These are phyloP conservation scores for Aspergillus mulundensis DNA, from an alignment of 495 filamentous ascomycete genomes.

Conservation along the genomic window DNA sequence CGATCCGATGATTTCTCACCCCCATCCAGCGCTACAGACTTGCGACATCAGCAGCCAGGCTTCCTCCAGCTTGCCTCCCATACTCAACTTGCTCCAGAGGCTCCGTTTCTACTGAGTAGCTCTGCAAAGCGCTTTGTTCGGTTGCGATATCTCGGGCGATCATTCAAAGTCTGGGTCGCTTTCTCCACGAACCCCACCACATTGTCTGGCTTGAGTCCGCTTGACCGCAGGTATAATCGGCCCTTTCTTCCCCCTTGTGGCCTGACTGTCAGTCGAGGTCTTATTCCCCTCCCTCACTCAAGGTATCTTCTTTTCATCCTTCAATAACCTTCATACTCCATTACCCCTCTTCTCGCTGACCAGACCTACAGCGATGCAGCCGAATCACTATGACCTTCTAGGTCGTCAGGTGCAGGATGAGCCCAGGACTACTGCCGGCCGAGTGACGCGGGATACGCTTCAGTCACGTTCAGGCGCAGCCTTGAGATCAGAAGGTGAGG, in stretches of 20 bases:
- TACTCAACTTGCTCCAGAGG: background rate
- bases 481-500: conserved; percentile 48
- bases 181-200: conserved; percentile 16
- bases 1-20: conserved; percentile 9
- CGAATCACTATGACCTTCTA: conserved; percentile 42
- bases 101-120: background rate
- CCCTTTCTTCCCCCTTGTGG: conserved; percentile 2
- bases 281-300: background rate
- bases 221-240: background rate
- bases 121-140: background rate
- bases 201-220: conserved; percentile 8
- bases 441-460: conserved; percentile 38
- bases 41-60: background rate
- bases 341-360: conserved; percentile 8
- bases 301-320: conserved; percentile 26
- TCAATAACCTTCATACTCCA: background rate
- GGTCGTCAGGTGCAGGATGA: conserved; percentile 45
- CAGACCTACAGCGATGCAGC: conserved; percentile 31
- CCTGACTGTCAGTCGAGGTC: conserved; percentile 2
- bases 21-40: conserved; percentile 1
- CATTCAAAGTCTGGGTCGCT: conserved; percentile 9
- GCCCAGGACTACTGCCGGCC: conserved; percentile 31
- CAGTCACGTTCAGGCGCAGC: conserved; percentile 33
- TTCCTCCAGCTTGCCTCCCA: conserved; percentile 3
- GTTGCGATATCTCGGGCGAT: background rate